These are phyloP conservation scores for Fusarium buharicum DNA, from an alignment of 2,329 filamentous ascomycete genomes.

Conservation along the genomic window DNA sequence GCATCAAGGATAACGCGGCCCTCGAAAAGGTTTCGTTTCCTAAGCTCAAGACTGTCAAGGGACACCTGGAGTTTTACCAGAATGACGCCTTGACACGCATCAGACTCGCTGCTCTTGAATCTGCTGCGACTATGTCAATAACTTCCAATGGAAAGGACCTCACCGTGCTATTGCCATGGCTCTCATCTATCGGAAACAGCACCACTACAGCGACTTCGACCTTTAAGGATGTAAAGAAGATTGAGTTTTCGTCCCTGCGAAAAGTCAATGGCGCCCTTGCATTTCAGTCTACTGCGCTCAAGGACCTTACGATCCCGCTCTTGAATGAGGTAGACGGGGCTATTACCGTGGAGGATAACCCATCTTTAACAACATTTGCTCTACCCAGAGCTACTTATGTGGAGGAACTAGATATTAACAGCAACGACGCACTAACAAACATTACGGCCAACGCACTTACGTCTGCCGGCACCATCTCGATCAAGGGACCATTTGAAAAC, in stretches of 20 bases:
- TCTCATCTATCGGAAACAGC: conserved; percentile 38
- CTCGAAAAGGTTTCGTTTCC: conserved; percentile 36
- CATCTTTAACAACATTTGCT: conserved; percentile 39
- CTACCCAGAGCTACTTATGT: conserved; percentile 38
- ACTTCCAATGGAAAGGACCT: conserved; percentile 39
- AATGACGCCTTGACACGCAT: conserved; percentile 38
- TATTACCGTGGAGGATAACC: conserved; percentile 44
- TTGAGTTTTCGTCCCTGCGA: conserved; percentile 41
- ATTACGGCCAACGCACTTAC: conserved; percentile 46
- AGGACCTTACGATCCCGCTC: conserved; percentile 41
- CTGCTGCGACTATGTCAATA: conserved; percentile 41
- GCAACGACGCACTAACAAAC: conserved; percentile 43
- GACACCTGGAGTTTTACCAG: conserved; percentile 40
- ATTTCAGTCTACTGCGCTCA: conserved; percentile 37
- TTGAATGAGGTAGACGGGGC: conserved; percentile 40
- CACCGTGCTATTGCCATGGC: conserved; percentile 34
- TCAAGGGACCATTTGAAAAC: conserved; percentile 42
- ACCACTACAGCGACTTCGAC: conserved; percentile 43
- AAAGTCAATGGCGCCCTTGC: conserved; percentile 40
- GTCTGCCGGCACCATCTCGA: conserved; percentile 38
- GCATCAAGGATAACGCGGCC: conserved; percentile 37
- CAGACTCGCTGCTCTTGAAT: conserved; percentile 38
- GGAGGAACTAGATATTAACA: conserved; percentile 37
- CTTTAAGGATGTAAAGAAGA: conserved; percentile 30
- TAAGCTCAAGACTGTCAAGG: conserved; percentile 42